phyloP scores from a whole-genome alignment of 805 yeast genomes.

The Scheffersomyces spartinae region DNA sequence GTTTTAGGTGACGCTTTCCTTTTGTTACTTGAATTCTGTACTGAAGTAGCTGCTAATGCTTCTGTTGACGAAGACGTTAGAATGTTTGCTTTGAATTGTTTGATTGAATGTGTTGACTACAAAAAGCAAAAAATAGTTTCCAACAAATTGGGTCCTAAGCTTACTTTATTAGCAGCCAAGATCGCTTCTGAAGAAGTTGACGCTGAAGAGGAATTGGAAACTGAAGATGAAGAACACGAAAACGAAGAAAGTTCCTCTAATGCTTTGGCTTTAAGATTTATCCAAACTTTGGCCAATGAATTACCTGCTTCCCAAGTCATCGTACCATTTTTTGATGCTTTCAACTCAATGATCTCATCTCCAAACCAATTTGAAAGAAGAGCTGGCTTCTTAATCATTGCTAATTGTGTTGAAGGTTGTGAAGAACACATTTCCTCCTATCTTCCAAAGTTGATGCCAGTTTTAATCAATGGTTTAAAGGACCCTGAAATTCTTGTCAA shows the following conservation, averaged over 20 bases:
- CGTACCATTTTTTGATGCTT: slow-evolving; percentile 58
- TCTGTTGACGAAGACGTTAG: slow-evolving; percentile 71
- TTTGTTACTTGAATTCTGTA: slow-evolving; percentile 58
- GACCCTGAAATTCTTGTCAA: slow-evolving; percentile 67
- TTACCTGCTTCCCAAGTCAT: slow-evolving; percentile 91
- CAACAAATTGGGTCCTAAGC: slow-evolving; percentile 73
- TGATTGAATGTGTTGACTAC: slow-evolving; percentile 66
- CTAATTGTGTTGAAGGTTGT: slow-evolving; percentile 82
- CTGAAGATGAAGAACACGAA: slow-evolving; percentile 83
- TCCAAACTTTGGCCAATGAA: slow-evolving; percentile 68
- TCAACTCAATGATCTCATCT: slow-evolving; percentile 47
- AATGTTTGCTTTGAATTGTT: slow-evolving; percentile 72
- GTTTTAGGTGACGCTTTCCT: slow-evolving; percentile 67
- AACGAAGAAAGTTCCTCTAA: slow-evolving; percentile 82
- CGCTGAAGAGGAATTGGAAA: slow-evolving; percentile 64
- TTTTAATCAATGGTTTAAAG: slow-evolving; percentile 63
- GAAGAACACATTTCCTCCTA: slow-evolving; percentile 84
- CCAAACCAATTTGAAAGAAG: slow-evolving; percentile 70
- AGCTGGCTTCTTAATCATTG: slow-evolving; percentile 74
- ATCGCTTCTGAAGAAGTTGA: slow-evolving; percentile 71
- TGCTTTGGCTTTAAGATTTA: slow-evolving; percentile 65
- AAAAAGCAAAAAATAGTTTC: slow-evolving; percentile 72
- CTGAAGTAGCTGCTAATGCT: slow-evolving; percentile 60
- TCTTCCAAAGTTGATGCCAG: slow-evolving; percentile 60
- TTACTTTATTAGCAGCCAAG: slow-evolving; percentile 61